Conservation (phyloP, 495 filamentous ascomycete species). For the Lindgomyces ingoldianus region DNA sequence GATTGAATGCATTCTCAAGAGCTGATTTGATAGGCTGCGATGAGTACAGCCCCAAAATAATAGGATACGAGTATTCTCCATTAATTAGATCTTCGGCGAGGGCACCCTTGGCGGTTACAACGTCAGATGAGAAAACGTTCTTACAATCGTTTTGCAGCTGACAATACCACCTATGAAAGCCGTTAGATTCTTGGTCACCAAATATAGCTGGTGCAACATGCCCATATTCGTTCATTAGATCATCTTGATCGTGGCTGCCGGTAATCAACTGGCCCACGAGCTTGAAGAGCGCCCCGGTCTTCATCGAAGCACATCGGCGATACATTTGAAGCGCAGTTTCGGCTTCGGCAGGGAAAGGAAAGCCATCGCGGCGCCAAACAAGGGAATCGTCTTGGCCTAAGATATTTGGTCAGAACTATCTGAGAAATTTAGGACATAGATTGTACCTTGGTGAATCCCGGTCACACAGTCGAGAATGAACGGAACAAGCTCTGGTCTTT, state of each 20-base stretch:
- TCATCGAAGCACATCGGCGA: constrained; percentile 6
- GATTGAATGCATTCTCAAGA: not conserved
- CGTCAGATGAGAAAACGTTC: constrained; percentile 44
- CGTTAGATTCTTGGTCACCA: not conserved
- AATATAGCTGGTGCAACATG: not conserved
- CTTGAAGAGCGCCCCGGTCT: constrained; percentile 26
- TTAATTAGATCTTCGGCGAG: constrained; percentile 45
- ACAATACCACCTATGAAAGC: constrained; percentile 39
- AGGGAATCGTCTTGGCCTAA: constrained; percentile 42
- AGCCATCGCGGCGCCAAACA: constrained; percentile 44
- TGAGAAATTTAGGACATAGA: not conserved
- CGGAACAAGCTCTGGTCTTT: constrained; percentile 33
- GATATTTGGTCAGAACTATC: not conserved
- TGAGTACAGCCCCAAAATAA: constrained; percentile 36
- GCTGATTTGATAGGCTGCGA: not conserved
- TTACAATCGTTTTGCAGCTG: constrained; percentile 46
- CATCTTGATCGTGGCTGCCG: constrained; percentile 1
- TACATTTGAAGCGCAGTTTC: constrained; percentile 20
- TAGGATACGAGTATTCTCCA: constrained; percentile 41
- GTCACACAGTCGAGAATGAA: constrained; percentile 39
- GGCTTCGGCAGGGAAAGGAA: constrained; percentile 24
- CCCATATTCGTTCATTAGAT: constrained; percentile 24
- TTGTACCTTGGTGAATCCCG: constrained; percentile 40
- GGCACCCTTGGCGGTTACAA: constrained; percentile 39
- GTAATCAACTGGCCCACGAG: constrained; percentile 23